Base-by-base conservation (phyloP, 805 yeast genomes). In the Metschnikowia picachoensis region DNA sequence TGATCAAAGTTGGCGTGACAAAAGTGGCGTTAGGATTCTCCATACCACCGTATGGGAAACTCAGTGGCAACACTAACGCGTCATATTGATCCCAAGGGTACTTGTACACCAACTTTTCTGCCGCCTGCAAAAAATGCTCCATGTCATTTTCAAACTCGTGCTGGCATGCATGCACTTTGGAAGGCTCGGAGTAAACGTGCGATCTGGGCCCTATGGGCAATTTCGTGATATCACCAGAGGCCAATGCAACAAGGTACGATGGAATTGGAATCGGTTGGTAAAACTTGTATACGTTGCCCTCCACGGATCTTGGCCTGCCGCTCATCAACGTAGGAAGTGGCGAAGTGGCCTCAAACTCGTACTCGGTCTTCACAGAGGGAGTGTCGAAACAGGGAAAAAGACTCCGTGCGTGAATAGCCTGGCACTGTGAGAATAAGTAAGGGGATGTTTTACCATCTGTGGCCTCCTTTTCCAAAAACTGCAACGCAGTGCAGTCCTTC, bases 31-130 rank as follows among this genome's bases (percentile, higher is more conserved):
- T 88, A 49, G 96, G 95, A 60, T 88, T 87, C 68, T 90, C 96
- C 96, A 90, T 90, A 44, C 97, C 97, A 51, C 96, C 96, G 59
- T 87, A 90, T 3, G 96, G 95, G 67, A 79, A 77, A 8, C 81
- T 79, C 44, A 83, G 77, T 2, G 95, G 96, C 52, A 89, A 78
- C 30, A 90, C 82, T 35, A 90, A 72, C 29, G 88, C 85, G 60
- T 89, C 91, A 63, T 85, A 90, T 33, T 80, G 82, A 47, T 79
- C 76, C 96, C 96, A 90, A 59, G 87, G 94, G 65, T 90, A 90
- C 2, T 80, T 78, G 59, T 83, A 87, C 14, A 87, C 83, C 37
- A 87, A 68, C 25, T 74, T 68, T 64, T 90, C 97, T 9, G 96
- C 95, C 14, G 85, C 77, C 57, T 77, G 64, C 50, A 90, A 82